These are phyloP conservation scores for Peronospora tabacina DNA, from an alignment of 352 stramenopile species.

Conservation along the genomic window DNA sequence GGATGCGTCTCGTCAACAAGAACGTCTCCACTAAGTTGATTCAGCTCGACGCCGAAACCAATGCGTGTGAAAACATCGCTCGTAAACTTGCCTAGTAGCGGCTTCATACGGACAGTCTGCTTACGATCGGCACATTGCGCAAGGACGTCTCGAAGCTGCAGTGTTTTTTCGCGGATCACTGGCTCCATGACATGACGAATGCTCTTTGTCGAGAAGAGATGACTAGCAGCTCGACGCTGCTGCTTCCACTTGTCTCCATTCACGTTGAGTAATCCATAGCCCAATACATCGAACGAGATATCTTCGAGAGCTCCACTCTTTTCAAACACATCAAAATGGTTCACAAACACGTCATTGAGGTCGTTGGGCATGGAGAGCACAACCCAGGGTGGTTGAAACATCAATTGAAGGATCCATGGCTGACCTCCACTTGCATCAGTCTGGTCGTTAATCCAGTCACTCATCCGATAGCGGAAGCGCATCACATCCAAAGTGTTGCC, in stretches of 20 bases:
- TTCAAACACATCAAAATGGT: conserved; percentile 47
- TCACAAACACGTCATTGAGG: conserved; percentile 26
- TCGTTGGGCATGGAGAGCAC: conserved; percentile 32
- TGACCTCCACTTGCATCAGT: conserved; percentile 21
- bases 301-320: conserved; percentile 14
- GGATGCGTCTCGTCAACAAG: conserved; percentile 12
- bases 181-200: conserved; percentile 27
- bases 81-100: conserved; percentile 41
- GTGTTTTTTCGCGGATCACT: conserved; percentile 21
- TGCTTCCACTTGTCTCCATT: conserved; percentile 39
- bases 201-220: conserved; percentile 50
- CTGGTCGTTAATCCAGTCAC: conserved; percentile 53
- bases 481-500: conserved; percentile 31
- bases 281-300: conserved; percentile 33
- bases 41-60: conserved; percentile 58
- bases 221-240: conserved; percentile 57
- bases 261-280: conserved; percentile 39
- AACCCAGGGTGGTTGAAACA: conserved; percentile 28
- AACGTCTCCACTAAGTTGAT: conserved; percentile 28
- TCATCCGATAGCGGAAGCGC: conserved; percentile 28
- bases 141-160: conserved; percentile 25
- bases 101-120: conserved; percentile 26
- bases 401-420: conserved; percentile 35
- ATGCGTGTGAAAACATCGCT: conserved; percentile 66
- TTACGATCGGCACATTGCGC: not conserved